phyloP scores from a whole-genome alignment of 225 moss, liverwort and hornwort species.

The Sphagnum contortum region DNA sequence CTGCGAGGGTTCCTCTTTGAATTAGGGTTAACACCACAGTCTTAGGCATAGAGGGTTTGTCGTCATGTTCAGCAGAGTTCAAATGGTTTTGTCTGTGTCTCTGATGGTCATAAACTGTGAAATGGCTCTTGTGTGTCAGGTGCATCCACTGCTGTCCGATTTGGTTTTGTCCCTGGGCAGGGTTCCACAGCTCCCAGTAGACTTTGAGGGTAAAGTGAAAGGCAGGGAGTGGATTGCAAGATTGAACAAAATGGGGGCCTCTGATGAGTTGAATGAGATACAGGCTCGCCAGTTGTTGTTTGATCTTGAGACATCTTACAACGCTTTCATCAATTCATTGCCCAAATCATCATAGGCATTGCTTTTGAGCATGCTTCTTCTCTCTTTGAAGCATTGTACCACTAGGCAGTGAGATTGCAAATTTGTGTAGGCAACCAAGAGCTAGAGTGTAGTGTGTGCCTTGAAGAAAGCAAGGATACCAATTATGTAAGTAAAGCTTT shows the following conservation, averaged over 20 bases:
- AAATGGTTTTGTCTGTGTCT: no score
- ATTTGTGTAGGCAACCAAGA: no score
- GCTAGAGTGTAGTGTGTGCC: no score
- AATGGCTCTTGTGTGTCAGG: slow-evolving; percentile 26
- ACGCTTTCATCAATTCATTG: slow-evolving; percentile 84
- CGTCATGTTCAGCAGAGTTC: no score
- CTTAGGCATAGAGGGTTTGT: no score
- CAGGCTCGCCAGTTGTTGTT: slow-evolving; percentile 89
- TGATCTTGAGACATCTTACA: slow-evolving; percentile 95
- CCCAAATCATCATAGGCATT: slow-evolving; percentile 59
- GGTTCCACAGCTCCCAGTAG: slow-evolving; percentile 77
- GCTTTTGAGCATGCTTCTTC: background rate
- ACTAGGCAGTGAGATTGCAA: background rate
- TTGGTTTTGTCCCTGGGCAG: slow-evolving; percentile 75
- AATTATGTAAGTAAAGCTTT: no score
- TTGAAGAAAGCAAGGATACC: no score
- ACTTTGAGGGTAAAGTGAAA: slow-evolving; percentile 94
- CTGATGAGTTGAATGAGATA: slow-evolving; percentile 89
- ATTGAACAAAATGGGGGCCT: slow-evolving; percentile 84
- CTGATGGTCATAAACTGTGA: no score
- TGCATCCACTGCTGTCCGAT: slow-evolving; percentile 93
- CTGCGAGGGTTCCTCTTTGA: no score
- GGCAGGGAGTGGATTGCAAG: slow-evolving; percentile 93
- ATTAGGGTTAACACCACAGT: no score
- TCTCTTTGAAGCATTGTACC: background rate